A percentile compares a stretch with the other conserved stretches of the same genome.
Conservation (phyloP, 1,284 basidiomycete genomes). For the Rhodotorula sp. region DNA sequence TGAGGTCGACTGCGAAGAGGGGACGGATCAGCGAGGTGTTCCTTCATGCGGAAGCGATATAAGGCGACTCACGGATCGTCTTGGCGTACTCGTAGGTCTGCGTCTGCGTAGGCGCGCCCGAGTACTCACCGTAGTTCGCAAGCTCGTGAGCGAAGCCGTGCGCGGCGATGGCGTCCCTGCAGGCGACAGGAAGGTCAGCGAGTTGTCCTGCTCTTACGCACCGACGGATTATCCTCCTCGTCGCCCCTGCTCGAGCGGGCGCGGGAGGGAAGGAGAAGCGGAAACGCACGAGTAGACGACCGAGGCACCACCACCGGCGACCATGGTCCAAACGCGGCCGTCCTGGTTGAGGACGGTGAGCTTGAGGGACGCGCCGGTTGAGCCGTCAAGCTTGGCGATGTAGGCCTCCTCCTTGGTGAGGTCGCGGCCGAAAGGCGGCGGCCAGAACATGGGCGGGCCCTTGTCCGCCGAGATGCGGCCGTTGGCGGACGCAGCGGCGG, state of each 20-base stretch:
- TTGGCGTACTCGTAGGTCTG: conserved; percentile 99
- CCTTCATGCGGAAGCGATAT: background rate
- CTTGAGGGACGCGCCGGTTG: conserved; percentile 97
- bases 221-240: no score
- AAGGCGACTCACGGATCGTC: conserved; percentile 74
- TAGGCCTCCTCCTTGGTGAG: conserved; percentile 99
- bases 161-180: conserved; percentile 83
- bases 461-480: conserved; percentile 77
- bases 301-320: conserved; percentile 77
- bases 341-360: conserved; percentile 93
- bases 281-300: conserved; percentile 67
- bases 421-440: conserved; percentile 78
- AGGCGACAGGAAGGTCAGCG: background rate
- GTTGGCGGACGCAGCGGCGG: conserved; percentile 50
- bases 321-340: conserved; percentile 99
- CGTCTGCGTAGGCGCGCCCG: conserved; percentile 94
- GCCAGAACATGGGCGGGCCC: conserved; percentile 84
- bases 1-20: conserved; percentile 70
- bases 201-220: no score
- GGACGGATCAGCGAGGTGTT: conserved; percentile 1
- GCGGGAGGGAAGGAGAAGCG: background rate
- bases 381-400: conserved; percentile 96
- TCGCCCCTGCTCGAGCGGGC: background rate
- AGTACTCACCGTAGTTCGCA: conserved; percentile 99
- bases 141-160: conserved; percentile 96